These are phyloP conservation scores for slime mould (Dictyostelium discoideum) DNA, from an alignment of 78 protist species.

Conservation along the genomic window DNA sequence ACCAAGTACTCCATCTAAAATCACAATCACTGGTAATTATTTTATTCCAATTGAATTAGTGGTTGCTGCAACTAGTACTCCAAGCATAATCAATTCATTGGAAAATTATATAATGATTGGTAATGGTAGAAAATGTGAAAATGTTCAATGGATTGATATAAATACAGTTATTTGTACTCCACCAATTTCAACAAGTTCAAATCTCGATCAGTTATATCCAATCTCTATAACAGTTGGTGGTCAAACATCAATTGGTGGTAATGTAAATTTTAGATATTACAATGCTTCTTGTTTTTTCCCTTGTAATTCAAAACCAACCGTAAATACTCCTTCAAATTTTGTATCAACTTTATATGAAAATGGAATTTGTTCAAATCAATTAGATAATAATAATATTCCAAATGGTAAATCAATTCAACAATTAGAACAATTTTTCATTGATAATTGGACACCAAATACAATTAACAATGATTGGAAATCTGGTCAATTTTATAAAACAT, in stretches of 20 bases:
- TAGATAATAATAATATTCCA: background rate
- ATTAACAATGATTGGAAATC: background rate
- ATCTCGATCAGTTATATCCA: background rate
- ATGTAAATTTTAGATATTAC: background rate
- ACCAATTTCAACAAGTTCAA: background rate
- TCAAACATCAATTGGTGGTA: background rate
- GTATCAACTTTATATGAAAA: background rate
- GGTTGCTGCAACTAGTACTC: too few species aligned
- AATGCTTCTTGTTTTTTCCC: background rate
- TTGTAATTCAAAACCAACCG: background rate
- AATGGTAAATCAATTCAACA: background rate
- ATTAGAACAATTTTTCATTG: background rate
- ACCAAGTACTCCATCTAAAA: background rate
- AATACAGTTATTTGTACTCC: background rate
- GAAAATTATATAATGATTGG: background rate
- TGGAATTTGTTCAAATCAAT: background rate
- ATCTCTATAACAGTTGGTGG: background rate
- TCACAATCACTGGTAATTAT: background rate
- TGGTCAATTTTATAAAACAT: background rate
- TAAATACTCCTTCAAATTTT: background rate
- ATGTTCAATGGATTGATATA: background rate
- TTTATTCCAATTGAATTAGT: background rate
- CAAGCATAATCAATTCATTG: background rate
- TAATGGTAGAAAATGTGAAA: background rate
- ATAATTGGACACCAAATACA: background rate